A percentile compares a stretch with the other conserved stretches of the same genome.
phyloP scores from a whole-genome alignment of 2,329 filamentous ascomycete species.

The Alternaria hordeiaustralica region DNA sequence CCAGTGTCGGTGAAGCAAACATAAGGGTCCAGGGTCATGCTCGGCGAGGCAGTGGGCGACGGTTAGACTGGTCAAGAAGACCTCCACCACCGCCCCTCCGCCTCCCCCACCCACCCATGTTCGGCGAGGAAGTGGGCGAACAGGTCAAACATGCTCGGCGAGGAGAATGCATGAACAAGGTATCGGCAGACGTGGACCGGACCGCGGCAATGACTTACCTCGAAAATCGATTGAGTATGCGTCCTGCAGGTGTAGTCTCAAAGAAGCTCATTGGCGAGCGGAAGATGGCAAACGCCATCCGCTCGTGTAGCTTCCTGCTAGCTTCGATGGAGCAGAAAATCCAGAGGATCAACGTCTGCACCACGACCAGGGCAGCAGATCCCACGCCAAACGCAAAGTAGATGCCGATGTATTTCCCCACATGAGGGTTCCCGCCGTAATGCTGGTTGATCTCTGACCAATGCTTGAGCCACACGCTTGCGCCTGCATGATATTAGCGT shows the following conservation, averaged over 20 bases:
- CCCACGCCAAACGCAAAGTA: conserved; percentile 96
- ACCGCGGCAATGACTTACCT: conserved; percentile 62
- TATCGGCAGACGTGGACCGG: conserved; percentile 10
- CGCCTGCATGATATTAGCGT: conserved; percentile 58
- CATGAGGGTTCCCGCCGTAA: conserved; percentile 71
- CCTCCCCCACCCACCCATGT: neutral
- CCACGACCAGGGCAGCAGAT: conserved; percentile 79
- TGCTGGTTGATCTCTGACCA: conserved; percentile 84
- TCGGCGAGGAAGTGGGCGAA: neutral
- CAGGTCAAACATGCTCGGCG: neutral
- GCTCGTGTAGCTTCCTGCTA: conserved; percentile 92
- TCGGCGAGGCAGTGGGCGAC: neutral
- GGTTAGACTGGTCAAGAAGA: neutral
- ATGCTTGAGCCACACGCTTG: conserved; percentile 89
- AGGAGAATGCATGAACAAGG: neutral
- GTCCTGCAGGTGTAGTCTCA: conserved; percentile 93
- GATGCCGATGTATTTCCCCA: conserved; percentile 90
- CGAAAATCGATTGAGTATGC: conserved; percentile 95
- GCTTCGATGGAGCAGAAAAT: conserved; percentile 99
- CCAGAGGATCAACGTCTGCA: conserved; percentile 95
- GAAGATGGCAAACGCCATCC: conserved; percentile 98
- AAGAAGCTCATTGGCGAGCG: conserved; percentile 99
- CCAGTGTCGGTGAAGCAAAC: conserved; percentile 1
- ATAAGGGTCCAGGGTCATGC: neutral
- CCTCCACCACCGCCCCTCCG: neutral